phyloP scores from a whole-genome alignment of 2,329 filamentous ascomycete species.

The Calycina marina region DNA sequence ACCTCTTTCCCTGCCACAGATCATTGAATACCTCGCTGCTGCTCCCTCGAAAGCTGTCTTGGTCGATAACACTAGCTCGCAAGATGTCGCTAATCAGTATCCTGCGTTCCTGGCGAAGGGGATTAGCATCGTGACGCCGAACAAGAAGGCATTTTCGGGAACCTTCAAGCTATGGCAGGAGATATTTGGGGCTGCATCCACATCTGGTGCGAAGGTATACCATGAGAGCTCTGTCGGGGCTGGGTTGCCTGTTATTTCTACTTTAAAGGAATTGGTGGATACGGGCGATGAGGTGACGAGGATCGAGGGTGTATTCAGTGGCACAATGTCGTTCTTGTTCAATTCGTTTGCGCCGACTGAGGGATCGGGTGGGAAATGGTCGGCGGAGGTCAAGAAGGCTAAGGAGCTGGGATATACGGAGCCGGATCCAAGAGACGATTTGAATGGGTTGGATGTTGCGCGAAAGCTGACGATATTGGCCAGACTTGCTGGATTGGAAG shows the following conservation, averaged over 20 bases:
- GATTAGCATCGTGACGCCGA: constrained; percentile 86
- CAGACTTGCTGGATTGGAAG: constrained; percentile 64
- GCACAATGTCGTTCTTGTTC: constrained; percentile 96
- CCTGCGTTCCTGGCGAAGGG: constrained; percentile 67
- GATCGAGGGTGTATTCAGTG: constrained; percentile 95
- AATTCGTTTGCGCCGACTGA: constrained; percentile 84
- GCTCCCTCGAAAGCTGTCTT: constrained; percentile 70
- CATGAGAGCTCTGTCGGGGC: constrained; percentile 93
- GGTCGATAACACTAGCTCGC: constrained; percentile 91
- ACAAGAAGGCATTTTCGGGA: constrained; percentile 95
- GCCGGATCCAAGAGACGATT: constrained; percentile 72
- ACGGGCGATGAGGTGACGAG: constrained; percentile 84
- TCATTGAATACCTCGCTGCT: constrained; percentile 62
- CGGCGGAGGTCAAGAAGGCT: constrained; percentile 78
- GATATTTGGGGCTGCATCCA: constrained; percentile 63
- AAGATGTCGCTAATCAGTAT: constrained; percentile 71
- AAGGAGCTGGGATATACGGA: constrained; percentile 89
- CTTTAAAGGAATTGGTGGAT: constrained; percentile 82
- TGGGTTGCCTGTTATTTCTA: constrained; percentile 84
- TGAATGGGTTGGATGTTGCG: constrained; percentile 85
- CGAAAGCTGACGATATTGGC: constrained; percentile 92
- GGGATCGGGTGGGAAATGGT: constrained; percentile 69
- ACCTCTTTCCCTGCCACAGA: constrained; percentile 51
- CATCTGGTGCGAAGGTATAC: constrained; percentile 68
- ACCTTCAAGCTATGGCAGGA: constrained; percentile 69